Evolutionary conservation across 305 asterid species (phyloP), one percentile per base, ranked within the genome.

Genomic region (Ilex paraguariensis): DNA sequence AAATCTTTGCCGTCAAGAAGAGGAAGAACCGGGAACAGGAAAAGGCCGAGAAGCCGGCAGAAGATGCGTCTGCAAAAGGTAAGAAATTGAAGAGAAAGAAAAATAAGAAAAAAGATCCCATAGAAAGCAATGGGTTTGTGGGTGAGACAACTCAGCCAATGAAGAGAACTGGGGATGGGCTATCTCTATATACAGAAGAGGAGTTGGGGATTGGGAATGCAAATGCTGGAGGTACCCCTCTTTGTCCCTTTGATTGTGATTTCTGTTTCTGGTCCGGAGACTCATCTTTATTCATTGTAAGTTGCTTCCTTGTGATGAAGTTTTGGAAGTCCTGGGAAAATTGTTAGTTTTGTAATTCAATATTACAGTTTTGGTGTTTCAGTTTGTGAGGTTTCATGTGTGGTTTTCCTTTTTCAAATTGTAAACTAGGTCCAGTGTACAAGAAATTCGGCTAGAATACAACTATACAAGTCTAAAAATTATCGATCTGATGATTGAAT

Each of bases 171-270:
- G 83, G 79, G 2, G 94, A 88, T n/a, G 98, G 96, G 60, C 65
- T 91, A 3, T 10, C 79, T 14, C 30, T 91, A 51, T 91, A 81
- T 73, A 78, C 91, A 0, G 98, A 82, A 61, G 97, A 82, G 60
- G 95, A 87, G 68, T 68, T 91, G 79, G 87, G 95, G 10, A 7
- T 86, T 32, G 83, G 84, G 58, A 86, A 73, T 21, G 7, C 76
- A 2, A 74, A 74, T 31, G 91, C 93, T 21, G 96, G 96, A 74
- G 90, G 92, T 68, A 84, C 92, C 59, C 66, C 63, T 71, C 68
- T 83, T 57, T 91, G 96, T 67, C 98, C 97, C 3, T 91, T 91
- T 71, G 92, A 88, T 64, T 91, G 98, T 40, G 73, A 76, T 46
- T 91, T 95, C 62, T 91, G 96, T 80, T 91, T 91, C 72, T 91